Evolutionary conservation across 2,329 filamentous ascomycete genomes (phyloP).

Genomic region (Raffaelea albimanens): DNA sequence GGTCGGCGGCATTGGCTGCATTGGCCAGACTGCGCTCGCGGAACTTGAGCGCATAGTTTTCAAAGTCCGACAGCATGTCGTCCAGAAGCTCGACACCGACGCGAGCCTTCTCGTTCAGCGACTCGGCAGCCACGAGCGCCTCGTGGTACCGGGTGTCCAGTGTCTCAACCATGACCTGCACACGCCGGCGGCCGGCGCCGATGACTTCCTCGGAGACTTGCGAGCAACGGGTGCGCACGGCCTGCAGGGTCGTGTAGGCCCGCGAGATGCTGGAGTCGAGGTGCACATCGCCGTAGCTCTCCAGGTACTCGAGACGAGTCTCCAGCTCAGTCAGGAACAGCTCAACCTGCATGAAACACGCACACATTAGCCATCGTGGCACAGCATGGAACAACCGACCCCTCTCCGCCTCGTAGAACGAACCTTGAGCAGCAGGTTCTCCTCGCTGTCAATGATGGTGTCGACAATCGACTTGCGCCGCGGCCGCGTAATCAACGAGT

Average conservation of each 20-base stretch:
- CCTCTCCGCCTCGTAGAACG: no score
- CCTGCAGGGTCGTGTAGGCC: conserved; percentile 76
- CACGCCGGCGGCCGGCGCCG: conserved; percentile 72
- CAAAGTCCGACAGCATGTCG: conserved; percentile 74
- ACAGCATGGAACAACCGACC: no score
- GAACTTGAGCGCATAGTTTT: conserved; percentile 70
- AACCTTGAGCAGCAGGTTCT: conserved; percentile 50
- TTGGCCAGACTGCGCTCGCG: conserved; percentile 64
- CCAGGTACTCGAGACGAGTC: conserved; percentile 75
- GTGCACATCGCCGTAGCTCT: conserved; percentile 75
- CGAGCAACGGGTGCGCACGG: conserved; percentile 80
- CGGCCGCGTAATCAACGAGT: conserved; percentile 46
- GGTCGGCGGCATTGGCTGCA: conserved; percentile 56
- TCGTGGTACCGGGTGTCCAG: conserved; percentile 82
- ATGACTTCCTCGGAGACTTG: conserved; percentile 85
- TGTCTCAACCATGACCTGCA: conserved; percentile 86
- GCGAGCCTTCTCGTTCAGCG: conserved; percentile 83
- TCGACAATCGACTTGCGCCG: conserved; percentile 50
- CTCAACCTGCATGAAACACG: conserved; percentile 67
- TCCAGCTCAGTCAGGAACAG: conserved; percentile 79
- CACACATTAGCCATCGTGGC: background rate
- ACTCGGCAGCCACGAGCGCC: conserved; percentile 73
- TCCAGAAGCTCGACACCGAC: conserved; percentile 83
- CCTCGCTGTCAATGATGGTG: conserved; percentile 53
- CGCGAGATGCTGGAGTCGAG: conserved; percentile 76